Evolutionary conservation across 805 yeast genomes (phyloP).

Genomic region (Hanseniaspora taiwanica): DNA sequence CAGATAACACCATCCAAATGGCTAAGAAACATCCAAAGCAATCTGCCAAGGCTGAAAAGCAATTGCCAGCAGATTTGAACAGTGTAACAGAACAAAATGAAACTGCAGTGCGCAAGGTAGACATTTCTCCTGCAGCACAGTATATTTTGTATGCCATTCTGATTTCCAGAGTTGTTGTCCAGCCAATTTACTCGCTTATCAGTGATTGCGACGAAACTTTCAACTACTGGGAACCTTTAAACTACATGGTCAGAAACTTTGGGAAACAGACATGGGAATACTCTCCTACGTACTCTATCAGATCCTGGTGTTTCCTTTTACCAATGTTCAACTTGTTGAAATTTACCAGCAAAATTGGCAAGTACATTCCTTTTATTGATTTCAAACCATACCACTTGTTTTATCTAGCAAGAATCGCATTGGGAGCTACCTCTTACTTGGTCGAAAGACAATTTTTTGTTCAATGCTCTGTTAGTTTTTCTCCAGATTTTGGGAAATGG

Average conservation of each 20-base stretch:
- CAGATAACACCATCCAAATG: no score
- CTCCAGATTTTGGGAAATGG: constrained; percentile 30
- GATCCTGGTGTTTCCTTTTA: constrained; percentile 70
- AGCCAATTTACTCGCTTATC: constrained; percentile 42
- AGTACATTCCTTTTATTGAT: constrained; percentile 6
- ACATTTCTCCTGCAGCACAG: not conserved
- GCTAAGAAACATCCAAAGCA: not conserved
- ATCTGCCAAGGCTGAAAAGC: not conserved
- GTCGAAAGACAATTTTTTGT: constrained; percentile 42
- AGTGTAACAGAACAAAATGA: not conserved
- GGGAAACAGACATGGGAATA: constrained; percentile 97
- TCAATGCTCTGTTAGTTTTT: constrained; percentile 24
- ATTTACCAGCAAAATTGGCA: constrained; percentile 11
- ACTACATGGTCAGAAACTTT: constrained; percentile 60
- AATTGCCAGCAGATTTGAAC: no score
- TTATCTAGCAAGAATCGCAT: constrained; percentile 36
- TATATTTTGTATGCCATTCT: not conserved
- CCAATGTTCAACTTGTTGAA: constrained; percentile 25
- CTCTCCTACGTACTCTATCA: constrained; percentile 74
- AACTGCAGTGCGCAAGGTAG: not conserved
- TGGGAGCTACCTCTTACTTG: constrained; percentile 28
- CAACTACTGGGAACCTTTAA: constrained; percentile 92
- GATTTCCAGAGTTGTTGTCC: constrained; percentile 1
- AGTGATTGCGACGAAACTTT: constrained; percentile 88
- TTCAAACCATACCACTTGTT: constrained; percentile 27